Evolutionary conservation across 345 rosid species (phyloP), one percentile per base, ranked within the genome.

Genomic region (Ceriops tagal): DNA sequence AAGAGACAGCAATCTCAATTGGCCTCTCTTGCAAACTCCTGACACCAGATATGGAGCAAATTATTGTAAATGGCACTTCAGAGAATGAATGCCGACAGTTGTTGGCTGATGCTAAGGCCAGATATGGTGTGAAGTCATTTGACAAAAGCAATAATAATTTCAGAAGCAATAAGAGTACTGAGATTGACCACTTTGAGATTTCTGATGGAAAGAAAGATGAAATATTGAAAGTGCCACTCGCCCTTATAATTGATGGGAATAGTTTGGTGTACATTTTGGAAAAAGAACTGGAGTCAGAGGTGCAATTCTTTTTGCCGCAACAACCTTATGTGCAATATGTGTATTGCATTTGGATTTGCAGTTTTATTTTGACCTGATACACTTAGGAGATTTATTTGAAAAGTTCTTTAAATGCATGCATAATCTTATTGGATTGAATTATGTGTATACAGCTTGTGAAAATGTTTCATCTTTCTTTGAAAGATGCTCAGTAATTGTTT

Each of bases 261-360:
- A 89, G 96, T 80, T 81, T 89, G 74, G 96, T 89, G 22, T 89
- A 89, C 81, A 84, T 87, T 72, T 83, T 89, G 83, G 96, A 89
- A 70, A 87, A 86, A 79, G 90, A 87, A 75, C 78, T 87, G 67
- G 88, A 87, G 68, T 77, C 84, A 71, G 90, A 87, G 73, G 96
- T 83, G 73, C 46, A 81, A 59, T 31, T 53, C 49, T 46, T 61
- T 30, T 67, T 43, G 37, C 31, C 24, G 6, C 11, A 27, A 56
- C 28, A 24, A 56, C 28, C 49, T 43, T 43, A 21, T 56, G 18
- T 9, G 31, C 59, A 24, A 4, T 5, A 56, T 24, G 59, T 24
- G 18, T 24, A 27, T 24, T 10, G 59, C 30, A 24, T 43, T 43
- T 3, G 15, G 18, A 18, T 11, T 43, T 43, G 49, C 49, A 3